These are phyloP conservation scores for Lagerstroemia speciosa DNA, from an alignment of 345 rosid species.

Conservation along the genomic window DNA sequence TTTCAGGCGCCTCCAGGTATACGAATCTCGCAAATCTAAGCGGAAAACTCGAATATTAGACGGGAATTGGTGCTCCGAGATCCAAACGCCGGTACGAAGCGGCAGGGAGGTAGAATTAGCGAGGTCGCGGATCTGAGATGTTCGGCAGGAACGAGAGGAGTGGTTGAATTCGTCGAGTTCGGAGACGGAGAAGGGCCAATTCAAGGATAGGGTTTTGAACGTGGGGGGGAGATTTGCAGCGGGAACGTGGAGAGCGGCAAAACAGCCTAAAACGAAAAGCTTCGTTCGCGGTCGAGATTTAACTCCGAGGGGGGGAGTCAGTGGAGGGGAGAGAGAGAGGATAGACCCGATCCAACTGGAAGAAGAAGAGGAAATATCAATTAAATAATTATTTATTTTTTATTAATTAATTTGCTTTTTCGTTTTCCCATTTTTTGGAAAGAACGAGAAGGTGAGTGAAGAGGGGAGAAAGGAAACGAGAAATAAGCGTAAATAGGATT, in stretches of 20 bases:
- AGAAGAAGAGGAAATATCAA: not conserved
- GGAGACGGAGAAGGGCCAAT: not conserved
- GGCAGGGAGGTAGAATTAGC: constrained; percentile 5
- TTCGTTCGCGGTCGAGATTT: constrained; percentile 13
- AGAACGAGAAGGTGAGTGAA: too few species aligned
- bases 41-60: not conserved
- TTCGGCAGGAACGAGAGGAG: not conserved
- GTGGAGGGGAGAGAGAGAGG: constrained; percentile 1
- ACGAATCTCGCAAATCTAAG: not conserved
- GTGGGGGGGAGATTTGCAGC: constrained; percentile 10
- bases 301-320: constrained; percentile 10
- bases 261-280: constrained; percentile 3
- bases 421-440: not conserved
- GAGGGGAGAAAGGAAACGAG: too few species aligned
- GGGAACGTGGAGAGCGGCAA: constrained; percentile 17
- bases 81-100: not conserved
- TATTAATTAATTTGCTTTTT: not conserved
- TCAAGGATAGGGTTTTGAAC: constrained; percentile 14
- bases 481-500: too few species aligned
- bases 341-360: constrained; percentile 4
- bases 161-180: not conserved
- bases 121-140: not conserved
- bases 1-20: not conserved
- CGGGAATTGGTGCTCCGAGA: not conserved
- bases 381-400: not conserved